These are phyloP conservation scores for Paramecium primaurelia DNA, from an alignment of 73 alveolate genomes.

Conservation along the genomic window DNA sequence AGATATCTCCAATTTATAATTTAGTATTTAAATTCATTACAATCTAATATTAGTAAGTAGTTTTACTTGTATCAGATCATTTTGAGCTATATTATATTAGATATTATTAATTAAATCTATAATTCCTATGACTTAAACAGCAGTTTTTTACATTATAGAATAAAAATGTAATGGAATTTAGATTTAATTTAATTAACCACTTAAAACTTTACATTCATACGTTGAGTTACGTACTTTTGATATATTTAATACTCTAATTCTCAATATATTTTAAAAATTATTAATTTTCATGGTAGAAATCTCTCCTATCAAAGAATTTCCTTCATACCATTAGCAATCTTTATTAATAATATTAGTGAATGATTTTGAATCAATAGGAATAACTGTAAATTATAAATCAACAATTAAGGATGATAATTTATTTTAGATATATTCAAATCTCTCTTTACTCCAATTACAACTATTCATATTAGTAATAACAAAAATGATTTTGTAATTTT, in stretches of 20 bases:
- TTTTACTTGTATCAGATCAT: background rate
- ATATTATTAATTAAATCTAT: background rate
- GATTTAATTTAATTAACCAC: background rate
- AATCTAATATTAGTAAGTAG: background rate
- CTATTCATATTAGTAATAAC: background rate
- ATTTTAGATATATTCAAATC: background rate
- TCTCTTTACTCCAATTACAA: background rate
- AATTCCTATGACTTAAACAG: background rate
- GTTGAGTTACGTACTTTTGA: background rate
- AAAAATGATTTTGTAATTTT: background rate
- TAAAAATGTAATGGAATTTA: background rate
- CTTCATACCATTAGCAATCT: background rate
- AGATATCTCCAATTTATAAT: background rate
- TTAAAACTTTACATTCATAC: background rate
- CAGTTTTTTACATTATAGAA: background rate
- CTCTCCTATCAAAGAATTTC: background rate
- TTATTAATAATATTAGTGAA: background rate
- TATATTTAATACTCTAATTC: background rate
- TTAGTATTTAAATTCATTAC: background rate
- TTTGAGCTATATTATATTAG: background rate
- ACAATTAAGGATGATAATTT: background rate
- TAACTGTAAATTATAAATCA: background rate
- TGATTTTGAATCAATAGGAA: background rate
- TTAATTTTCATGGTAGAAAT: background rate
- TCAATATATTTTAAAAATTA: background rate